phyloP scores from a whole-genome alignment of 2,329 filamentous ascomycete species.

The Colletotrichum falcatum region DNA sequence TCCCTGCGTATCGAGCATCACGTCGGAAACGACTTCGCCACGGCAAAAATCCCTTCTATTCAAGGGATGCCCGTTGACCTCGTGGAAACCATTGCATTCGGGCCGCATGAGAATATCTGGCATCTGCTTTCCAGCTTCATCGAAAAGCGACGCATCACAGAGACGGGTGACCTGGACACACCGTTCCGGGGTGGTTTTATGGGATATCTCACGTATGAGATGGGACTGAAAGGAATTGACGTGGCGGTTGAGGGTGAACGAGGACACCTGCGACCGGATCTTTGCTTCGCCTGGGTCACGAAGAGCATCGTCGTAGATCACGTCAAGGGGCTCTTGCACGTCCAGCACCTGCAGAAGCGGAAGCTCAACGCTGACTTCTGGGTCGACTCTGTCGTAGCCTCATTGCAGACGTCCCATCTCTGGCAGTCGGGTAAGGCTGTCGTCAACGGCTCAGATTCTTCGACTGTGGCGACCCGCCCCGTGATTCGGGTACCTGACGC shows the following conservation, averaged over 20 bases:
- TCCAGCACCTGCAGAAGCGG: slow-evolving; percentile 71
- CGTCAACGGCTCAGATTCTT: slow-evolving; percentile 10
- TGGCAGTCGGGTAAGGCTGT: slow-evolving; percentile 47
- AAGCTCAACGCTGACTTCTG: slow-evolving; percentile 45
- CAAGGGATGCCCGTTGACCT: slow-evolving; percentile 40
- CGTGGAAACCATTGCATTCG: slow-evolving; percentile 47
- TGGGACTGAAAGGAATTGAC: slow-evolving; percentile 74
- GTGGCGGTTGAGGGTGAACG: slow-evolving; percentile 53
- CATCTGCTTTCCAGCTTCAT: slow-evolving; percentile 62
- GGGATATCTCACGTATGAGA: slow-evolving; percentile 87
- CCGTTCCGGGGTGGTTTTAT: slow-evolving; percentile 88
- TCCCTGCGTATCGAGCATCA: slow-evolving; percentile 70
- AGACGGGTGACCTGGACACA: slow-evolving; percentile 41
- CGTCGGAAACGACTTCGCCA: slow-evolving; percentile 59
- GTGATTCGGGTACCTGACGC: slow-evolving; percentile 56
- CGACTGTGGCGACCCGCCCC: slow-evolving; percentile 31
- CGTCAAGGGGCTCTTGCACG: slow-evolving; percentile 66
- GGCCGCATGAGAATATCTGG: slow-evolving; percentile 57
- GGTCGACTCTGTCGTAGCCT: slow-evolving; percentile 48
- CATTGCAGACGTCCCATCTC: slow-evolving; percentile 48
- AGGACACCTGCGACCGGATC: slow-evolving; percentile 69
- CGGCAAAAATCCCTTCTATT: slow-evolving; percentile 43
- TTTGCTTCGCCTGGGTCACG: slow-evolving; percentile 81
- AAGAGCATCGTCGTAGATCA: slow-evolving; percentile 85
- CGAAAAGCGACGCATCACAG: slow-evolving; percentile 46